Evolutionary conservation across 768 basidiomycete species (phyloP).

Genomic region (Termitomyces sp.): DNA sequence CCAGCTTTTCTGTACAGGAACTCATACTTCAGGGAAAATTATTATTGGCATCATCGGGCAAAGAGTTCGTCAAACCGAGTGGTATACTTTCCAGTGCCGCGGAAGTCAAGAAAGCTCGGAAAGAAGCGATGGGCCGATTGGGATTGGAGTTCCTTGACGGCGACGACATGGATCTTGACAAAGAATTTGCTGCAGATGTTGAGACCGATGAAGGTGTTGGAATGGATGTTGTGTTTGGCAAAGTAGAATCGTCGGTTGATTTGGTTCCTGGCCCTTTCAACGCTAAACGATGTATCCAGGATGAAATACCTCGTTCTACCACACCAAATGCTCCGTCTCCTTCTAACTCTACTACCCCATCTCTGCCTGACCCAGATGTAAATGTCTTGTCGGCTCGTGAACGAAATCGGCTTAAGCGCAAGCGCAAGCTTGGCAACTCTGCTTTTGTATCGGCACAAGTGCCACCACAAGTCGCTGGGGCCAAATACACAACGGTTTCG

Average conservation of each 20-base stretch:
- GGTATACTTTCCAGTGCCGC: slow-evolving; percentile 67
- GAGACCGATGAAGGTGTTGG: slow-evolving; percentile 35
- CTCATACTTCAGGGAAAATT: slow-evolving; percentile 72
- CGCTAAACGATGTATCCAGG: slow-evolving; percentile 28
- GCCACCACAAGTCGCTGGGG: slow-evolving; percentile 50
- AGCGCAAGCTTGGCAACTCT: slow-evolving; percentile 81
- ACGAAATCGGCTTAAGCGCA: slow-evolving; percentile 89
- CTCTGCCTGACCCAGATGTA: slow-evolving; percentile 39
- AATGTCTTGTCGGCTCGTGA: slow-evolving; percentile 82
- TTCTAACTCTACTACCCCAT: slow-evolving; percentile 34
- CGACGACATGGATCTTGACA: slow-evolving; percentile 82
- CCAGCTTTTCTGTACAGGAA: slow-evolving; percentile 70
- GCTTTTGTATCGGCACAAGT: slow-evolving; percentile 71
- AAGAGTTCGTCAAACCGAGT: slow-evolving; percentile 77
- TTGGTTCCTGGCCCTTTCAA: slow-evolving; percentile 36
- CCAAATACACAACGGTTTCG: slow-evolving; percentile 59
- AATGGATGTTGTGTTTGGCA: slow-evolving; percentile 25
- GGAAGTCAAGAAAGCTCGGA: slow-evolving; percentile 83
- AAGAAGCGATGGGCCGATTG: slow-evolving; percentile 83
- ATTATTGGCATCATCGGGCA: slow-evolving; percentile 88
- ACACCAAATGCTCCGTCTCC: slow-evolving; percentile 51
- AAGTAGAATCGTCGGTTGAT: slow-evolving; percentile 30
- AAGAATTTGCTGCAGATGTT: slow-evolving; percentile 63
- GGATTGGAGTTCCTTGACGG: slow-evolving; percentile 84
- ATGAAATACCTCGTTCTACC: slow-evolving; percentile 34